Evolutionary conservation across 345 rosid species (phyloP).

Genomic region (Streptanthus diversifolius): DNA sequence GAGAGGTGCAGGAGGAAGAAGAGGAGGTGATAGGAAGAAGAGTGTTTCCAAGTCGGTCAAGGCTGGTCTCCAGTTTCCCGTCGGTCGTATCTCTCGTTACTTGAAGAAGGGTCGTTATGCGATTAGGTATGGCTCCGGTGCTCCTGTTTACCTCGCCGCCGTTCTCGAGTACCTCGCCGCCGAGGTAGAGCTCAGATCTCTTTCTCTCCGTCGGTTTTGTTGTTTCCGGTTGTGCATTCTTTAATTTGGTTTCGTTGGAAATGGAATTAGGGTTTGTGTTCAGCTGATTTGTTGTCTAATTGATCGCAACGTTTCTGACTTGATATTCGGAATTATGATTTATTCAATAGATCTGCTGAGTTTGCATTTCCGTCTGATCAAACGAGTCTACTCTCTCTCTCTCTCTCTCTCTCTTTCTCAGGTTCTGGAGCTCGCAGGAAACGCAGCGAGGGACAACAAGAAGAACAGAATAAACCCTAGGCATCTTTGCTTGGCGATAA

Average conservation of each 20-base stretch:
- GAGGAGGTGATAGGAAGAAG: conserved; percentile 57
- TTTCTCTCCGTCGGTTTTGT: neutral
- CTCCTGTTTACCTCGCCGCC: conserved; percentile 71
- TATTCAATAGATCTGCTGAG: neutral
- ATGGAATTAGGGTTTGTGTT: conserved; percentile 14
- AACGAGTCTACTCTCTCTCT: neutral
- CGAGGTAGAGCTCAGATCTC: conserved; percentile 53
- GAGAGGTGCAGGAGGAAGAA: conserved; percentile 59
- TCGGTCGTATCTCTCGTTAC: conserved; percentile 65
- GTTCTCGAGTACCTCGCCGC: conserved; percentile 84
- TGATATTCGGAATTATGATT: neutral
- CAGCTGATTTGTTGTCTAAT: neutral
- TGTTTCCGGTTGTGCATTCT: neutral
- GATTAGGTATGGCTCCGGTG: conserved; percentile 58
- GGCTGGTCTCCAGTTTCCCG: conserved; percentile 83
- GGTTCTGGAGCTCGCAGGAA: conserved; percentile 67
- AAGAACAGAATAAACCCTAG: conserved; percentile 63
- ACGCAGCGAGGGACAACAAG: conserved; percentile 70
- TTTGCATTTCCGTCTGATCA: neutral
- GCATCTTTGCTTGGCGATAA: conserved; percentile 51
- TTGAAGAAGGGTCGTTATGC: conserved; percentile 73
- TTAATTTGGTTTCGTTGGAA: neutral
- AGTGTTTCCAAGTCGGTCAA: conserved; percentile 55
- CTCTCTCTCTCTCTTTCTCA: too few relatives aligned
- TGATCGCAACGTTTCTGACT: neutral